Conservation (phyloP, 495 filamentous ascomycete species). For the Hypoxylon crocopeplum region DNA sequence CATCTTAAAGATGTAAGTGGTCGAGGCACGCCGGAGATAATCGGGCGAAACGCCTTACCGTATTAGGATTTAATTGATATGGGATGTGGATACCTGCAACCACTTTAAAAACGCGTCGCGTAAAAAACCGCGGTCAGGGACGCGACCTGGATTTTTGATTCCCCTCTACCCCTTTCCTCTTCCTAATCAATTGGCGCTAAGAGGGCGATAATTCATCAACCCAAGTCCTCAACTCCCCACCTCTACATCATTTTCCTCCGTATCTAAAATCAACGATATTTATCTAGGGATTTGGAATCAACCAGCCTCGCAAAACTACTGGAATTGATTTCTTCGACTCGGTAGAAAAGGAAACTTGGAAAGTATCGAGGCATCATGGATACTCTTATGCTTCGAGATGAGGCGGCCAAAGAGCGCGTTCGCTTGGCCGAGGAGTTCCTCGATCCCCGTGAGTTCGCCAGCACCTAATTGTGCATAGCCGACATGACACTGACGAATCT, state of each 20-base stretch:
- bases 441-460: constrained; percentile 71
- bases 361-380: constrained; percentile 64
- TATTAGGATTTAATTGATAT: constrained; percentile 31
- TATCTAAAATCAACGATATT: neutral
- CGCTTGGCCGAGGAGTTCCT: constrained; percentile 84
- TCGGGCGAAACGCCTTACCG: constrained; percentile 21
- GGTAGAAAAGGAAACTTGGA: neutral
- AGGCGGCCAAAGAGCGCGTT: constrained; percentile 79
- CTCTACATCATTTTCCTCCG: neutral
- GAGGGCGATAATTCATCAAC: too few relatives aligned
- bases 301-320: too few relatives aligned
- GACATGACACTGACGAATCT: constrained; percentile 11
- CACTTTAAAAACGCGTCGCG: constrained; percentile 29
- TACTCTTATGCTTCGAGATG: constrained; percentile 75
- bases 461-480: neutral
- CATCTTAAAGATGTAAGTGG: too few relatives aligned
- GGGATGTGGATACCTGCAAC: neutral
- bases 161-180: constrained; percentile 27
- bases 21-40: constrained; percentile 27
- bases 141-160: constrained; percentile 33
- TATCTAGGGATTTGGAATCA: too few relatives aligned
- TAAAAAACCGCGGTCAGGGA: constrained; percentile 38
- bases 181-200: neutral
- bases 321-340: too few relatives aligned
- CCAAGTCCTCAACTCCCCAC: neutral